Evolutionary conservation across 495 filamentous ascomycete genomes (phyloP), one percentile per base, ranked within the genome.

Genomic region (Neurospora sp.): DNA sequence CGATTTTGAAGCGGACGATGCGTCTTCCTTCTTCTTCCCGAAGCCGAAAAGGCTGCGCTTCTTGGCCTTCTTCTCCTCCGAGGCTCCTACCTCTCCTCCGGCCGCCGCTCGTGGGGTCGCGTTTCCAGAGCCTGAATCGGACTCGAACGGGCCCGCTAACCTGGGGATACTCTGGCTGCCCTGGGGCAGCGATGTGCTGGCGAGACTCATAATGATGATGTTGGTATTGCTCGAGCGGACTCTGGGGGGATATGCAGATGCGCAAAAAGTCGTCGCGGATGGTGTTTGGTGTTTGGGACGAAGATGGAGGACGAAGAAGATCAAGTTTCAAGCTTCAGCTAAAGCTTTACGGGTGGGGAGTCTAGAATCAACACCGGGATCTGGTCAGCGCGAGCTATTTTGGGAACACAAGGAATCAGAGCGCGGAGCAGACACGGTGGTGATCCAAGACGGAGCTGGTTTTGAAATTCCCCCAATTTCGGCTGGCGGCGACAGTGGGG

Each of bases 11-110:
- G 84, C 87, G 71, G 75, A 75, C 74, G 80, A 77, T 41, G 86
- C 81, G 22, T 88, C 84, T 71, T 81, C 81, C 81, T 88, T 90
- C 80, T 90, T 91, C 84, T 90, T 91, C 65, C 89, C 90, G 70
- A 92, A 86, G 12, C 87, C 86, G 76, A 90, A 91, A 39, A 91
- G 73, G 75, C 83, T 79, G 41, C 86, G 81, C 78, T 84, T 88
- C 78, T 86, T 86, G 41, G 75, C 72, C 75, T 87, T 87, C 72
- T 82, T 80, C 68, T 79, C 76, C 8, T 82, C 78, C 41, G 76
- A 65, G 6, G 53, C 53, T 8, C 53, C 53, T 65, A 27, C 53
- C 53, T 65, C 53, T 17, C 7, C 76, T 35, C 79, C 80, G 16
- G 73, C 73, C 4, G 70, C 68, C 16, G 80, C 78, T 20, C 83